phyloP scores from a whole-genome alignment of 2,329 filamentous ascomycete genomes.

The Colletotrichum lupini region DNA sequence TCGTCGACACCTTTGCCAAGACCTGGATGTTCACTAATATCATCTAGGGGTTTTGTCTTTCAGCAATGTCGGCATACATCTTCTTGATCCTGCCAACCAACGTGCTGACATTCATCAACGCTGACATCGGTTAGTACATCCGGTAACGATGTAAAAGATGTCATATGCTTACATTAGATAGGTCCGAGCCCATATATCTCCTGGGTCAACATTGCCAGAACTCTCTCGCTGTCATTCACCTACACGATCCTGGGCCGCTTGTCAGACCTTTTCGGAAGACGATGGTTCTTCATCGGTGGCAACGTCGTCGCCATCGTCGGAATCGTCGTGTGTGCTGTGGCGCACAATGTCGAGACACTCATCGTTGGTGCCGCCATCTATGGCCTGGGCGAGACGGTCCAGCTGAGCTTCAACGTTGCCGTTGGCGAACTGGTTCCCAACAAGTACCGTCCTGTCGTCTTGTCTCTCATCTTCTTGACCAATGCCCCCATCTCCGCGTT shows the following conservation, averaged over 20 bases:
- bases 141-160: background rate
- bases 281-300: conserved; percentile 53
- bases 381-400: conserved; percentile 49
- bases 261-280: conserved; percentile 51
- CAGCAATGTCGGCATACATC: conserved; percentile 50
- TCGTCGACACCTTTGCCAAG: conserved; percentile 22
- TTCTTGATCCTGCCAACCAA: conserved; percentile 52
- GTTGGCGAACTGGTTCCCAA: conserved; percentile 55
- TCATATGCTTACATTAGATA: background rate
- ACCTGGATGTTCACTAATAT: background rate
- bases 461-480: conserved; percentile 47
- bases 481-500: conserved; percentile 48
- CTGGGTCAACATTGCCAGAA: conserved; percentile 46
- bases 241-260: conserved; percentile 48
- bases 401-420: conserved; percentile 50
- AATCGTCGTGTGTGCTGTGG: conserved; percentile 48
- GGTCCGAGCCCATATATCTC: conserved; percentile 35
- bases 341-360: conserved; percentile 47
- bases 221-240: conserved; percentile 44
- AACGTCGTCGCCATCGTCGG: conserved; percentile 49
- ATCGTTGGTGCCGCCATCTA: conserved; percentile 50
- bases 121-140: conserved; percentile 43
- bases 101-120: conserved; percentile 44
- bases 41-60: conserved; percentile 49
- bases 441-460: conserved; percentile 50